Evolutionary conservation across 2,329 filamentous ascomycete genomes (phyloP), one percentile per base, ranked within the genome.

Genomic region (Alternaria brassicae): DNA sequence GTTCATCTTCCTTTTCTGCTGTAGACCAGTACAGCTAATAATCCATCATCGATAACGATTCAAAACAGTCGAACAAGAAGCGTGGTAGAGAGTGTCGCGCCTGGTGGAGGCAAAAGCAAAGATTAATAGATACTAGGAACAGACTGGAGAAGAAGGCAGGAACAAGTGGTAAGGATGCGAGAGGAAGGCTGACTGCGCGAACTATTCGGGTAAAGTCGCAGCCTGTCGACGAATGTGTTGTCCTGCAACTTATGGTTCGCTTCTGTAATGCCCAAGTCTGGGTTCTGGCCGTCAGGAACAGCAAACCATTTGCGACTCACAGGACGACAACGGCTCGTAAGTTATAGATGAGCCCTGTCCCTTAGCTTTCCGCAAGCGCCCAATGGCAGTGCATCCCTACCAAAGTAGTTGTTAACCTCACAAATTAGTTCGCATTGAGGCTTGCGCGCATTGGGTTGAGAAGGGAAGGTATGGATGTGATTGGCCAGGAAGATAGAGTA

Each of bases 1-100:
- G 56, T 65, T 56, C 66, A 69, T 67, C 32, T 62, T 60, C 49
- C 58, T 61, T 62, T 60, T 56, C 41, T 55, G 44, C 67, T 70
- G 69, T 68, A 68, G 64, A 63, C 69, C 68, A 66, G 68, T 56
- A 67, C 72, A 73, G 66, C 69, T 68, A 68, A 47, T 56, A 60
- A 60, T 59, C 65, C 63, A 71, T 70, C 23, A 36, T 53, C 39
- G 47, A 53, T 49, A 49, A 48, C 32, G 19, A 48, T 57, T 51
- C 27, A 53, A 37, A 51, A 57, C 40, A 27, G 23, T 42, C 12
- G 50, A 49, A 47, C 55, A 47, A 50, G 53, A 55, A 50, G 27
- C 30, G 19, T 30, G 36, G 23, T 41, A 60, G 49, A 41, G 47
- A 56, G 17, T 45, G 60, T 57, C 52, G 59, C 32, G 53, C 62